phyloP scores from a whole-genome alignment of 1,284 basidiomycete species.

The Boletus calvinii region DNA sequence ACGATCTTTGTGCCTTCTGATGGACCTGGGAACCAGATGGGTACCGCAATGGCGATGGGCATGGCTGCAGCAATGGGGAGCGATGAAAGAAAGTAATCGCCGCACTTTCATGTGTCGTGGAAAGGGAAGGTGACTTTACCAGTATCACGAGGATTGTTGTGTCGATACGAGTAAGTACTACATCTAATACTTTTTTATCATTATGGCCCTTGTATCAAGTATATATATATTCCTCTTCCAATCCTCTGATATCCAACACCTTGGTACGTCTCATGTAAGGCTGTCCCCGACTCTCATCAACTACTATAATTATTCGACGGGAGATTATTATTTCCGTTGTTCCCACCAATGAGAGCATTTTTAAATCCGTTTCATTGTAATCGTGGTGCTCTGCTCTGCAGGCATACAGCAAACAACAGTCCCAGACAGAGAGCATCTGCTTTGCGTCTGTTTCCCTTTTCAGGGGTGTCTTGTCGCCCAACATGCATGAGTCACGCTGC shows the following conservation, averaged over 20 bases:
- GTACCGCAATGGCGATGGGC: conserved; percentile 57
- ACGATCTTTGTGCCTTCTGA: conserved; percentile 72
- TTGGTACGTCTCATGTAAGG: not conserved
- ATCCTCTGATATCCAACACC: not conserved
- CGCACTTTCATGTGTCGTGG: not conserved
- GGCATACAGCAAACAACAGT: not conserved
- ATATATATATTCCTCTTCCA: not conserved
- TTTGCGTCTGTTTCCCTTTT: conserved; percentile 7
- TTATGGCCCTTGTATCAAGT: not conserved
- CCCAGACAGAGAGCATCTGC: too few species aligned
- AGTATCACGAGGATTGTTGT: not conserved
- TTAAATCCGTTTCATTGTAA: not conserved
- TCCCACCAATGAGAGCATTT: not conserved
- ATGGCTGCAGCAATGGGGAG: conserved; percentile 65
- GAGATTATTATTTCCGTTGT: not conserved
- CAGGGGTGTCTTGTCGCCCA: conserved; percentile 6
- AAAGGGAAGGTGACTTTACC: not conserved
- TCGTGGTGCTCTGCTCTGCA: conserved; percentile 10
- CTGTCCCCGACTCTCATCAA: not conserved
- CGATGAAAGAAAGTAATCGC: conserved; percentile 27
- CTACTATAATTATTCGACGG: not conserved
- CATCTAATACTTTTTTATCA: not conserved
- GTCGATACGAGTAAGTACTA: not conserved
- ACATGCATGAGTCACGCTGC: conserved; percentile 26
- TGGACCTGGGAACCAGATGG: conserved; percentile 54